phyloP scores from a whole-genome alignment of 495 filamentous ascomycete genomes.

The Cairneyella variabilis region DNA sequence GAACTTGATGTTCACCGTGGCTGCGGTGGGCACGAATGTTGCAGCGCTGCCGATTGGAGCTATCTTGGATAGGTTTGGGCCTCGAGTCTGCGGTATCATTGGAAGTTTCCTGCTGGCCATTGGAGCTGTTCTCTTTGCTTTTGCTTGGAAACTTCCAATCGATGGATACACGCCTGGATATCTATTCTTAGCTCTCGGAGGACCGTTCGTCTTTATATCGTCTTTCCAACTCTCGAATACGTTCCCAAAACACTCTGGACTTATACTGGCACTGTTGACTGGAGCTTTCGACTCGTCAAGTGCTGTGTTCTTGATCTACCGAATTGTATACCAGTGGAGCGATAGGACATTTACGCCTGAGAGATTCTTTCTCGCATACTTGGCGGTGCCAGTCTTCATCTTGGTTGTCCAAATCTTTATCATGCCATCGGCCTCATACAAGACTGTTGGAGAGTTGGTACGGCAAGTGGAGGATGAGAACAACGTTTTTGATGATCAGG shows the following conservation, averaged over 20 bases:
- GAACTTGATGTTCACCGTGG: constrained; percentile 92
- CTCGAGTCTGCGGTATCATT: constrained; percentile 69
- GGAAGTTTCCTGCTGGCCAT: constrained; percentile 63
- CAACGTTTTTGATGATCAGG: constrained; percentile 50
- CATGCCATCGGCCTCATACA: constrained; percentile 80
- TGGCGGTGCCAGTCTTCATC: constrained; percentile 70
- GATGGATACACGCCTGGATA: constrained; percentile 80
- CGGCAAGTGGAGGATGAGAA: constrained; percentile 55
- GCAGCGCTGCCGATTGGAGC: constrained; percentile 81
- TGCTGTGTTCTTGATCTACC: constrained; percentile 84
- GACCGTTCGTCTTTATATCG: constrained; percentile 86
- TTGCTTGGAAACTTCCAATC: constrained; percentile 56
- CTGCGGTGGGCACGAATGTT: constrained; percentile 79
- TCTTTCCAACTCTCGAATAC: constrained; percentile 92
- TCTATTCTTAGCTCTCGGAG: constrained; percentile 76
- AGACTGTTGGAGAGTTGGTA: constrained; percentile 81
- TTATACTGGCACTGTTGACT: constrained; percentile 81
- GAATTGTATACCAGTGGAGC: constrained; percentile 65
- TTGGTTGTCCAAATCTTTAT: constrained; percentile 63
- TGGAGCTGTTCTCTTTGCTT: constrained; percentile 69
- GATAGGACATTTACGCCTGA: constrained; percentile 56
- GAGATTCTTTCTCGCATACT: constrained; percentile 73
- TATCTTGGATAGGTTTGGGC: constrained; percentile 79
- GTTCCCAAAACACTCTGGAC: constrained; percentile 78
- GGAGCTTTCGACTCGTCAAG: constrained; percentile 88